Evolutionary conservation across 73 alveolate genomes (phyloP), one percentile per base, ranked within the genome.

Genomic region (Tetrahymena thermophila): DNA sequence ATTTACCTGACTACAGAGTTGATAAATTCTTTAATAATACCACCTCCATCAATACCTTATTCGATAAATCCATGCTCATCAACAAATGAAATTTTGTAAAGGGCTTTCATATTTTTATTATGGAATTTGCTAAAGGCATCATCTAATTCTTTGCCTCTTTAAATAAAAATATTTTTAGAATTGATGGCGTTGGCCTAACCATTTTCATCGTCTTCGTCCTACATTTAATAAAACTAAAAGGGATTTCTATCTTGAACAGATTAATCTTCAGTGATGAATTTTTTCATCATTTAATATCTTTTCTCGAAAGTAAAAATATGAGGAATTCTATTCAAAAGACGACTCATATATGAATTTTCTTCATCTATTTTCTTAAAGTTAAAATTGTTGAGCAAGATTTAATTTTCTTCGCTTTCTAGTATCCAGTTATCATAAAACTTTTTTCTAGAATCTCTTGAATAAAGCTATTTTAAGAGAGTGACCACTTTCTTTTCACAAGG

Each of bases 21-120:
- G 38, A 98, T 44, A 97, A 98, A 98, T 93, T 98, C 99, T 95
- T 99, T 98, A 93, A 98, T 98, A 14, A 98, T 97, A 21, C 99
- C 99, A 31, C 99, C 99, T 13, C 99, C 99, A 95, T 98, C 99
- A 35, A 96, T 96, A n/a, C 99, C 99, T 94, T 98, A 99, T 94
- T 98, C 99, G 25, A 96, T 97, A 58, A 97, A 93, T 9, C 98
- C 99, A 93, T 84, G 84, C 35, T 97, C 96, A 93, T 96, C 97
- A 8, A 96, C 94, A 94, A 98, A 98, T 15, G 95, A 94, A 10
- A 98, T 97, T 35, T 96, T 95, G 35, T 95, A 95, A 6, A 89
- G 94, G 23, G 96, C 85, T 93, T 97, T 98, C 84, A 98, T 56
- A 58, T 97, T 94, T 85, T 83, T 34, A 15, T 98, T 96, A 10